Percentiles rank a stretch among this genome's conserved stretches.
These are phyloP conservation scores for Candida berthetii DNA, from an alignment of 805 yeast genomes.

Conservation along the genomic window DNA sequence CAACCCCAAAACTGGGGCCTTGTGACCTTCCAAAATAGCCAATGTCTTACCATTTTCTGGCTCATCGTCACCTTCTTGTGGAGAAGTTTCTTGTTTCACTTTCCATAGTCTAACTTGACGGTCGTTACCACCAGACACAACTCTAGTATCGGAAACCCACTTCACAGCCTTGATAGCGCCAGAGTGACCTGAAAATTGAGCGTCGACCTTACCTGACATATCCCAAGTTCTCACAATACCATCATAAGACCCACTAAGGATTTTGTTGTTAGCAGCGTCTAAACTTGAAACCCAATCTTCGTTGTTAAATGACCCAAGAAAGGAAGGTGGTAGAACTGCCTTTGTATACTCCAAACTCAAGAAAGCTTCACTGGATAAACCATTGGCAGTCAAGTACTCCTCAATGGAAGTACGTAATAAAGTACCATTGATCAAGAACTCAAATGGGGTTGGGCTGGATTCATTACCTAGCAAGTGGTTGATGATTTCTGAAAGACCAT, in stretches of 20 bases:
- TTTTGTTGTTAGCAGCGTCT: conserved; percentile 38
- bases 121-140: conserved; percentile 86
- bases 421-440: conserved; percentile 83
- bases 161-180: conserved; percentile 80
- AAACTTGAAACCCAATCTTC: conserved; percentile 93
- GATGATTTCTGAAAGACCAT: conserved; percentile 91
- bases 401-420: conserved; percentile 73
- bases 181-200: conserved; percentile 82
- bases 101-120: conserved; percentile 88
- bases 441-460: conserved; percentile 73
- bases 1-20: conserved; percentile 72
- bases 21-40: conserved; percentile 87
- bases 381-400: conserved; percentile 70
- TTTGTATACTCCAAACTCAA: conserved; percentile 84
- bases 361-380: conserved; percentile 75
- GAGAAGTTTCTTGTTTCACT: conserved; percentile 36
- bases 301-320: conserved; percentile 77
- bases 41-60: conserved; percentile 67
- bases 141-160: conserved; percentile 69
- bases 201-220: conserved; percentile 69
- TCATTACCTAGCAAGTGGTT: conserved; percentile 70
- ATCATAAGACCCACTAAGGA: conserved; percentile 88
- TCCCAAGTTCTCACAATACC: conserved; percentile 91
- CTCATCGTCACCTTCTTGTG: conserved; percentile 38
- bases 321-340: conserved; percentile 92